phyloP scores from a whole-genome alignment of 1,284 basidiomycete species.

The Ustilago cynodontis region DNA sequence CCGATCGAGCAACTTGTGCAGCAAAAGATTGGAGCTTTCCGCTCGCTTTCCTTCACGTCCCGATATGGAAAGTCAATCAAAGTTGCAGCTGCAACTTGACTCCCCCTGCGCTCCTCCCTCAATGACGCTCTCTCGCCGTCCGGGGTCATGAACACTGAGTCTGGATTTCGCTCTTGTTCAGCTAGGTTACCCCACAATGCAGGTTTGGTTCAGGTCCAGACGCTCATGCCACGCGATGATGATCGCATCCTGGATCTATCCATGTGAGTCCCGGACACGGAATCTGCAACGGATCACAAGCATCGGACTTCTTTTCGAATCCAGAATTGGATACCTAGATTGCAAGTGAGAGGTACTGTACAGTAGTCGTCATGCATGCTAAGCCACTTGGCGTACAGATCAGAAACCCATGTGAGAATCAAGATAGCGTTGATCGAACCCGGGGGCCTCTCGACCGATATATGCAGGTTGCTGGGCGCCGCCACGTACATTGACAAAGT shows the following conservation, averaged over 20 bases:
- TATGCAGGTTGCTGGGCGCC: not conserved
- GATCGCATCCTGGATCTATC: not conserved
- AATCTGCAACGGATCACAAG: not conserved
- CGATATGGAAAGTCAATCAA: not conserved
- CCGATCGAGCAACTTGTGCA: not conserved
- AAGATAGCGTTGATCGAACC: constrained; percentile 45
- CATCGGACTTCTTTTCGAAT: no score
- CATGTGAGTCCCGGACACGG: not conserved
- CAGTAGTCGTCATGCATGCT: not conserved
- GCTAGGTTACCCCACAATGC: not conserved
- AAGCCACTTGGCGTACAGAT: constrained; percentile 7
- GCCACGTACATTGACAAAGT: not conserved
- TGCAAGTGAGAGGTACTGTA: no score
- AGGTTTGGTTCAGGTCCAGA: not conserved
- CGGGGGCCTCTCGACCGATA: constrained; percentile 16
- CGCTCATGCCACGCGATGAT: not conserved
- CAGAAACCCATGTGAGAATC: constrained; percentile 53
- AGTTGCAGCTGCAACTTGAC: not conserved
- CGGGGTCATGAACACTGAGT: not conserved
- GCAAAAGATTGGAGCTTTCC: constrained; percentile 3
- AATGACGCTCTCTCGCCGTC: not conserved
- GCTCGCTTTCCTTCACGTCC: not conserved
- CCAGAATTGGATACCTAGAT: no score
- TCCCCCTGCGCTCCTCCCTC: not conserved
- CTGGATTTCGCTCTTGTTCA: not conserved